Evolutionary conservation across 768 basidiomycete genomes (phyloP), one percentile per base, ranked within the genome.

Genomic region (Russula olivacea): DNA sequence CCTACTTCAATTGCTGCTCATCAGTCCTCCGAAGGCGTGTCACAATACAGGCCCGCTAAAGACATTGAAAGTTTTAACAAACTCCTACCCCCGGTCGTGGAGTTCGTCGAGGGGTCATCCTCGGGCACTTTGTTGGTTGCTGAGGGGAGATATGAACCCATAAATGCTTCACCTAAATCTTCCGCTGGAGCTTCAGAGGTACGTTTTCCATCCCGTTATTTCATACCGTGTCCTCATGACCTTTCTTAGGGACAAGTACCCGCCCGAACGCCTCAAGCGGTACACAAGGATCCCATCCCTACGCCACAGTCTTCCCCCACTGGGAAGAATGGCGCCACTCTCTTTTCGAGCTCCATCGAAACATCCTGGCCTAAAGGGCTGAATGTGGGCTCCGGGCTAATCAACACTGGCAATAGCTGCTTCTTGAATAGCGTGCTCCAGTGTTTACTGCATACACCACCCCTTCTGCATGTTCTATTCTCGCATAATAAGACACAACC

Each of bases 351-450:
- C 53, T 74, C 79, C 40, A 79, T 91, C 55, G 86, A 89, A 67
- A 74, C 79, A 50, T 71, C 84, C 47, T 91, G 88, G 87, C 87
- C 88, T 1, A 57, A 72, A 25, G 73, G 71, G 15, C 78, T 71
- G 55, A 75, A 70, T 58, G 72, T 81, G 55, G 88, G 83, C 45
- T 74, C 71, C 55, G 94, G 94, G 1, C 76, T 98, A 51, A 79
- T 83, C 70, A 98, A 98, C 74, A 87, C 77, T 30, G 93, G 92
- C 51, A 98, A 98, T 71, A 96, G 93, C 2, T 99, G 97, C 75
- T 99, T 96, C 74, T 78, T 98, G 69, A 99, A 99, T 73, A 93
- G 93, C 68, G 91, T 88, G 23, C 76, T 98, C 54, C 97, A 99
- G 76, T 93, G 93, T 69, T 81, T 98, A 55, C 74, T 97, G 15